These are phyloP conservation scores for Mortierella sp. DNA, from an alignment of 371 early-diverging fungal species.

Conservation along the genomic window DNA sequence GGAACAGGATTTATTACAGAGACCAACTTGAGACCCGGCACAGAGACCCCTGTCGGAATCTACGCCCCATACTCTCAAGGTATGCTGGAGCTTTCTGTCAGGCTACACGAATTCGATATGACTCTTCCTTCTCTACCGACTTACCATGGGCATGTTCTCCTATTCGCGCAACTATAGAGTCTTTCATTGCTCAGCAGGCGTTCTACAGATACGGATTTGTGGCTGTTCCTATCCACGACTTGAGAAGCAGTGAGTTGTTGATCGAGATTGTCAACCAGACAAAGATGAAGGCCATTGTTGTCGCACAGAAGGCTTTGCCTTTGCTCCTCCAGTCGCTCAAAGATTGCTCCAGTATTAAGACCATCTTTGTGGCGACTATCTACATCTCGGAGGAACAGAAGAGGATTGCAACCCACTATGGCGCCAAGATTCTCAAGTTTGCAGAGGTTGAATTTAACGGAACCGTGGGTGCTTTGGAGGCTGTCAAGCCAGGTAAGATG, in stretches of 20 bases:
- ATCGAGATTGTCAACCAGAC: slow-evolving; percentile 51
- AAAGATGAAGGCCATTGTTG: slow-evolving; percentile 48
- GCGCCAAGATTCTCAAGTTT: slow-evolving; percentile 38
- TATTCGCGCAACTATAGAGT: slow-evolving; percentile 22
- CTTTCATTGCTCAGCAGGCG: slow-evolving; percentile 55
- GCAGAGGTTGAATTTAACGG: slow-evolving; percentile 35
- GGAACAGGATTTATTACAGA: slow-evolving; percentile 39
- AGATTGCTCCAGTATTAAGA: slow-evolving; percentile 43
- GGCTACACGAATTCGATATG: no score
- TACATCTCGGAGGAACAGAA: slow-evolving; percentile 39
- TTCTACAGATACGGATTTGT: slow-evolving; percentile 53
- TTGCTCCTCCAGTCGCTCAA: slow-evolving; percentile 33
- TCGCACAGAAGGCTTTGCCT: slow-evolving; percentile 42
- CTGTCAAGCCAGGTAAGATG: slow-evolving; percentile 36
- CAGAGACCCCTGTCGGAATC: slow-evolving; percentile 68
- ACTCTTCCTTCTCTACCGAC: no score
- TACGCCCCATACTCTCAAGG: slow-evolving; percentile 64
- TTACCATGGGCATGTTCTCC: neutral
- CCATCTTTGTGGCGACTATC: slow-evolving; percentile 39
- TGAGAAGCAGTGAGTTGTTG: slow-evolving; percentile 39
- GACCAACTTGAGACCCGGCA: slow-evolving; percentile 61
- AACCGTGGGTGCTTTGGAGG: slow-evolving; percentile 18
- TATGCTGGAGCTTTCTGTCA: slow-evolving; percentile 29
- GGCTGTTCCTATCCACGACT: slow-evolving; percentile 52
- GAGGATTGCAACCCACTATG: slow-evolving; percentile 27